A percentile compares a stretch with the other conserved stretches of the same genome.
Evolutionary conservation across 2,329 filamentous ascomycete species (phyloP).

Genomic region (Periconia sp.): DNA sequence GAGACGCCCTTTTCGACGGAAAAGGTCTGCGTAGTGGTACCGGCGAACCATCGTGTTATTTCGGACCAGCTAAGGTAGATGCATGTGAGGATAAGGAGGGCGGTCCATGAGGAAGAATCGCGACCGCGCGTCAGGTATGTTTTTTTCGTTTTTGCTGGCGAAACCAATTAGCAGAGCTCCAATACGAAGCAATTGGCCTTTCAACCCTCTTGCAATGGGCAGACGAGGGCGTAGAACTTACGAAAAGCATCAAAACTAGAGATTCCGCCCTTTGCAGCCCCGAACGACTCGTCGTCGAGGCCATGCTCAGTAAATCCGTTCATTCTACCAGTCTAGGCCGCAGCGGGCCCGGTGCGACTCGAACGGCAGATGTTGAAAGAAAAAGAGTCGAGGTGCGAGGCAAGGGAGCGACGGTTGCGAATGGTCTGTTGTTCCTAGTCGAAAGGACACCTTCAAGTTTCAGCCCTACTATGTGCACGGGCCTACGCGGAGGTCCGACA

Average conservation of each 20-base stretch:
- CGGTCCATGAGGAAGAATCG: slow-evolving; percentile 91
- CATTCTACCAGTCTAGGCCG: slow-evolving; percentile 58
- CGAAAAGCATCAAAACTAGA: slow-evolving; percentile 97
- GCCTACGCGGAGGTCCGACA: slow-evolving; percentile 27
- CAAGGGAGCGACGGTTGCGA: slow-evolving; percentile 23
- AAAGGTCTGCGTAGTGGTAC: slow-evolving; percentile 86
- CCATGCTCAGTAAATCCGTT: slow-evolving; percentile 74
- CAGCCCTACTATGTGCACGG: slow-evolving; percentile 26
- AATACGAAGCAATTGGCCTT: slow-evolving; percentile 5
- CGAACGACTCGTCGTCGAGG: slow-evolving; percentile 81
- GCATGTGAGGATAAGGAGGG: slow-evolving; percentile 78
- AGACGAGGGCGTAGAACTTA: slow-evolving; percentile 58
- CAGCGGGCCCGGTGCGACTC: slow-evolving; percentile 34
- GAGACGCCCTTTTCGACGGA: slow-evolving; percentile 91
- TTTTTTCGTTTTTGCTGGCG: slow-evolving; percentile 90
- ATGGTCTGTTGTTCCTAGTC: slow-evolving; percentile 16
- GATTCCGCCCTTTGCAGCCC: slow-evolving; percentile 67
- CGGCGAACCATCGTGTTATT: slow-evolving; percentile 80
- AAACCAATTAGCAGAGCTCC: slow-evolving; percentile 15
- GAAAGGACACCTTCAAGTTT: slow-evolving; percentile 46
- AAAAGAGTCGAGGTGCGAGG: slow-evolving; percentile 14
- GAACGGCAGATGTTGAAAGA: slow-evolving; percentile 1
- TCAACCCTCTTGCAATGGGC: not conserved
- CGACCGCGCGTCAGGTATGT: slow-evolving; percentile 86
- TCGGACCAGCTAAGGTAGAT: slow-evolving; percentile 79